These are phyloP conservation scores for Talaromyces piceae DNA, from an alignment of 2,329 filamentous ascomycete species.

Conservation along the genomic window DNA sequence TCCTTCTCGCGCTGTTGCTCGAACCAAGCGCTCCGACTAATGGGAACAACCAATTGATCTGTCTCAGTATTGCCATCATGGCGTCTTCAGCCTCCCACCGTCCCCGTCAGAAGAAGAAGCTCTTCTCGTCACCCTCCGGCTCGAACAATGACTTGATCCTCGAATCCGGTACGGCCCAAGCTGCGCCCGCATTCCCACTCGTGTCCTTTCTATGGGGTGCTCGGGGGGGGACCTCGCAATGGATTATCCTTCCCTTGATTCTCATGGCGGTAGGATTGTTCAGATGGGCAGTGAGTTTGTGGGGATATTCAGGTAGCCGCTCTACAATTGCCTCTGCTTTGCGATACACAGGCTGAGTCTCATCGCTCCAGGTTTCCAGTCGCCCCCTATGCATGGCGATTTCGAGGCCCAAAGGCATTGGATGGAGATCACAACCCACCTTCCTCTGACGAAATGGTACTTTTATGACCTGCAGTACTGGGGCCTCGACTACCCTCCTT, in stretches of 20 bases:
- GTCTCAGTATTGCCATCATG: conserved; percentile 5
- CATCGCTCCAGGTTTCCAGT: conserved; percentile 55
- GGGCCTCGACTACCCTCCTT: conserved; percentile 94
- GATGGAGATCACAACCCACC: conserved; percentile 91
- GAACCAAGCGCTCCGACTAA: conserved; percentile 20
- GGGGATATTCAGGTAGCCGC: conserved; percentile 80
- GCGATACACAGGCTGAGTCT: background rate
- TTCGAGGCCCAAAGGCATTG: conserved; percentile 97
- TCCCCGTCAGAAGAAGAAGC: conserved; percentile 41
- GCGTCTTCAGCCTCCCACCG: conserved; percentile 31
- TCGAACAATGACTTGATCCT: conserved; percentile 37
- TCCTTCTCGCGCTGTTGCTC: conserved; percentile 26
- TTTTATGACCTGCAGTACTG: conserved; percentile 96
- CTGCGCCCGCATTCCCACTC: conserved; percentile 72
- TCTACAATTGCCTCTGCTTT: conserved; percentile 1
- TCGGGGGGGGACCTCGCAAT: conserved; percentile 74
- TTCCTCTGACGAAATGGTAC: conserved; percentile 94
- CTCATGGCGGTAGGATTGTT: conserved; percentile 89
- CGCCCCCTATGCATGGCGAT: conserved; percentile 88
- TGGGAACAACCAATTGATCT: background rate
- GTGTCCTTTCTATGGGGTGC: conserved; percentile 93
- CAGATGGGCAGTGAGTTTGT: conserved; percentile 83
- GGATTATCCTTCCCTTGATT: conserved; percentile 80
- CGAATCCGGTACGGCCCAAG: conserved; percentile 38
- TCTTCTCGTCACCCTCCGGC: conserved; percentile 23